phyloP scores from a whole-genome alignment of 2,329 filamentous ascomycete species.

The Aspergillus ibericus region DNA sequence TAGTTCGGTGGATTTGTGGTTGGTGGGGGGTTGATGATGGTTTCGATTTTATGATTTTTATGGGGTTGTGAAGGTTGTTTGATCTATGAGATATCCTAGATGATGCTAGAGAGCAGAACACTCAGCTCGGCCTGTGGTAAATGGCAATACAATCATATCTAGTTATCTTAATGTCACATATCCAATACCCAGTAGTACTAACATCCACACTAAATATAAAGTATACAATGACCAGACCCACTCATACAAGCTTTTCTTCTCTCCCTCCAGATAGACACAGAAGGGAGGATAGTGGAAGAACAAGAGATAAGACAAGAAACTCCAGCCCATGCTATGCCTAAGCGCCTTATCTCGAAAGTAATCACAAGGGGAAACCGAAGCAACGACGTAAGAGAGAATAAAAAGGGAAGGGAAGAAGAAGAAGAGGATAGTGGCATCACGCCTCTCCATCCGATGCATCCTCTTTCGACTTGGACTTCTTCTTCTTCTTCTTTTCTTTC shows the following conservation, averaged over 20 bases:
- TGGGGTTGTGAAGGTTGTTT: not conserved
- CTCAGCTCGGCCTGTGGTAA: too few species aligned
- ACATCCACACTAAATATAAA: not conserved
- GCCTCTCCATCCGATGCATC: conserved; percentile 27
- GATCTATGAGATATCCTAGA: too few species aligned
- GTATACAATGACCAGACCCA: conserved; percentile 5
- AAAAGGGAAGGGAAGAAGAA: conserved; percentile 7
- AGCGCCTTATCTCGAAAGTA: conserved; percentile 28
- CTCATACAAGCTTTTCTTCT: conserved; percentile 1
- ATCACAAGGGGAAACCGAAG: conserved; percentile 6
- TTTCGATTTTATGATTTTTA: too few species aligned
- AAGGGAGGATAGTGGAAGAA: not conserved
- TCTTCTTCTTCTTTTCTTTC: conserved; percentile 62
- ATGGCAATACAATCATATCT: not conserved
- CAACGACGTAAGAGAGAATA: conserved; percentile 12
- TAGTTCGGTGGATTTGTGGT: too few species aligned
- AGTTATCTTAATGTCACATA: not conserved
- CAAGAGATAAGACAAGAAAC: conserved; percentile 28
- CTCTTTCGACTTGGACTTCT: conserved; percentile 41
- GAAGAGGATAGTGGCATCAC: conserved; percentile 17
- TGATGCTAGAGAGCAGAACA: too few species aligned
- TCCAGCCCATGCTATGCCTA: conserved; percentile 41
- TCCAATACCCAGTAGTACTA: not conserved
- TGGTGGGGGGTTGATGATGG: too few species aligned
- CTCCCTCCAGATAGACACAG: not conserved